Conservation (phyloP, 768 basidiomycete genomes). For the Sarcomyxa edulis region DNA sequence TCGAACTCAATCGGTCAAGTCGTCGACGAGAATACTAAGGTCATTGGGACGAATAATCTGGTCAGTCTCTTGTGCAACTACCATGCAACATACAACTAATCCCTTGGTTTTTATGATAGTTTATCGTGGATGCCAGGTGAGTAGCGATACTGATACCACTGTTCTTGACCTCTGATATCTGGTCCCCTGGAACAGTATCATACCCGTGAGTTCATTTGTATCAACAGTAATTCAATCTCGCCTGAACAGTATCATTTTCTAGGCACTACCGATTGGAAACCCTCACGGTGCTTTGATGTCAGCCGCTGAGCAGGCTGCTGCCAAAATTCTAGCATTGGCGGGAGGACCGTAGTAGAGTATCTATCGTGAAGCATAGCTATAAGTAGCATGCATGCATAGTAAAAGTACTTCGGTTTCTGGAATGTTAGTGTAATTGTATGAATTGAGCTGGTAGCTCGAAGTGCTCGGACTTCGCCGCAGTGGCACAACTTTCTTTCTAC, state of each 20-base stretch:
- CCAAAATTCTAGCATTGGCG: slow-evolving; percentile 48
- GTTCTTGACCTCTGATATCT: neutral
- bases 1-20: slow-evolving; percentile 48
- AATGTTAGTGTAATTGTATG: neutral
- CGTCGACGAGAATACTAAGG: slow-evolving; percentile 55
- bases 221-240: no score
- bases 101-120: no score
- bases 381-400: no score
- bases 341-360: slow-evolving; percentile 54
- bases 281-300: slow-evolving; percentile 54
- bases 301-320: slow-evolving; percentile 50
- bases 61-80: slow-evolving; percentile 50
- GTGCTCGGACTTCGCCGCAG: neutral
- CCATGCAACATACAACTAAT: no score
- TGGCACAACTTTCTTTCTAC: neutral
- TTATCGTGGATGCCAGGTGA: no score
- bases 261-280: slow-evolving; percentile 55
- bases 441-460: neutral
- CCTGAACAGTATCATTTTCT: slow-evolving; percentile 4
- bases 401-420: slow-evolving; percentile 4
- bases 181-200: neutral
- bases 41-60: slow-evolving; percentile 42
- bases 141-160: no score
- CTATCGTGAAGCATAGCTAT: no score
- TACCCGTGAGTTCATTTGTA: no score